Base-by-base conservation (phyloP, 495 filamentous ascomycete species). In the Penicillium coffeae region DNA sequence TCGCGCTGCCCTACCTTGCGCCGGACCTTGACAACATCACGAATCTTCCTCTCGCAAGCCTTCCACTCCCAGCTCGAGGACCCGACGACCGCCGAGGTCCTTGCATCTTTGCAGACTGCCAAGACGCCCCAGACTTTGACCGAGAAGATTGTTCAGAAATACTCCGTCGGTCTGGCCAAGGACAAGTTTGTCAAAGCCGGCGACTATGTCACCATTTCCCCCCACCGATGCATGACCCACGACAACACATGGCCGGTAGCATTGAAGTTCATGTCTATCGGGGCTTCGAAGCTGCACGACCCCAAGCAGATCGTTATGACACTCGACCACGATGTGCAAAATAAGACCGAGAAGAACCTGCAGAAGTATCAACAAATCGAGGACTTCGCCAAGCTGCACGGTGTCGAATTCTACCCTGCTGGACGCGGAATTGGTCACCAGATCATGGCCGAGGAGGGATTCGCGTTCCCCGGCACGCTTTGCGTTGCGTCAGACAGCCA, bases 251-350 rank as follows among this genome's bases (percentile, higher is more conserved):
- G 84, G 85, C 88, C 91, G 1, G 85, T 94, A 0, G 85, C 86
- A 0, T 59, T 78, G 38, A 96, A 98, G 68, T 94, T 90, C 73
- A 86, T 89, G 81, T 83, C 81, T 0, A 92, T 95, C 39, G 90
- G 90, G n/a, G 90, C 89, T 1, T 74, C 84, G 16, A 77, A 82
- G 55, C 74, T 96, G 47, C 74, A 89, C 56, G 68, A 89, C 64
- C 76, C 76, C n/a, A 50, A 70, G 4, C 90, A 95, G 71, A 75
- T 94, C 7, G 86, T 96, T 44, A 87, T 95, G 80, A 88, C 91
- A 0, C 76, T 97, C 6, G 92, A 97, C 64, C 93, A 96, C 60
- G 91, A 97, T 55, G 89, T 96, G 1, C 88, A 94, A 58, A 96
- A 96, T 66, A 88, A 86, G 68, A 82, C 70, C 58, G 87, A 89